These are phyloP conservation scores for Flaveria brownii DNA, from an alignment of 129 eudicot genomes.

Conservation along the genomic window DNA sequence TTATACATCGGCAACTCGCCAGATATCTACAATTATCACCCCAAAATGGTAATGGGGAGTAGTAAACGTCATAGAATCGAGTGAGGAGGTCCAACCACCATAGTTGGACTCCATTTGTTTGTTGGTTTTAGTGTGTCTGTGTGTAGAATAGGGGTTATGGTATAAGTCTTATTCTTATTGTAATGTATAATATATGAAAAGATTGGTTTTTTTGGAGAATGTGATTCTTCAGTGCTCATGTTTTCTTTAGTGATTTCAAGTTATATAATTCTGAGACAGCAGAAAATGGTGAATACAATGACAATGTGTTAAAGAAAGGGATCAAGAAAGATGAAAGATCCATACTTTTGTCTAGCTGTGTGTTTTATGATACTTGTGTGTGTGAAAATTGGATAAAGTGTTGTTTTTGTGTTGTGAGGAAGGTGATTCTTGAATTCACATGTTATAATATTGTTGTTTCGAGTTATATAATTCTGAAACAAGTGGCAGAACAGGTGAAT, in stretches of 20 bases:
- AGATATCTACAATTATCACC: constrained; percentile 36
- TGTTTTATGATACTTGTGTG: background rate
- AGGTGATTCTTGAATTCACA: constrained; percentile 52
- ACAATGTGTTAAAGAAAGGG: constrained; percentile 8
- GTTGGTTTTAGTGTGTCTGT: constrained; percentile 38
- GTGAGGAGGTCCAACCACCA: constrained; percentile 54
- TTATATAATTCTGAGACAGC: background rate
- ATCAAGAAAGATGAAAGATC: constrained; percentile 6
- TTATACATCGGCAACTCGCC: constrained; percentile 66
- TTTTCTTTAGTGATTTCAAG: background rate
- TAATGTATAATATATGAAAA: constrained; percentile 58
- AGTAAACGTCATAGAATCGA: constrained; percentile 41
- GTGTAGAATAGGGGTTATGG: constrained; percentile 40
- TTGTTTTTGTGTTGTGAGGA: constrained; percentile 1
- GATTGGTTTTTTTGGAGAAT: constrained; percentile 40
- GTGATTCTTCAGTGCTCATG: constrained; percentile 53
- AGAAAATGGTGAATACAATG: constrained; percentile 17
- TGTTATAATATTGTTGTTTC: background rate
- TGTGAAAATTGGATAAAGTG: background rate
- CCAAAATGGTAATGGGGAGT: constrained; percentile 46
- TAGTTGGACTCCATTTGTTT: constrained; percentile 55
- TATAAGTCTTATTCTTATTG: constrained; percentile 34
- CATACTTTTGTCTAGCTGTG: background rate
- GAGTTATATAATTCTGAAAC: background rate
- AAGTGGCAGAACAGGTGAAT: constrained; percentile 17